Percentiles rank a stretch among this genome's conserved stretches.
These are phyloP conservation scores for Penicillium sp. DNA, from an alignment of 2,329 filamentous ascomycete species.

Conservation along the genomic window DNA sequence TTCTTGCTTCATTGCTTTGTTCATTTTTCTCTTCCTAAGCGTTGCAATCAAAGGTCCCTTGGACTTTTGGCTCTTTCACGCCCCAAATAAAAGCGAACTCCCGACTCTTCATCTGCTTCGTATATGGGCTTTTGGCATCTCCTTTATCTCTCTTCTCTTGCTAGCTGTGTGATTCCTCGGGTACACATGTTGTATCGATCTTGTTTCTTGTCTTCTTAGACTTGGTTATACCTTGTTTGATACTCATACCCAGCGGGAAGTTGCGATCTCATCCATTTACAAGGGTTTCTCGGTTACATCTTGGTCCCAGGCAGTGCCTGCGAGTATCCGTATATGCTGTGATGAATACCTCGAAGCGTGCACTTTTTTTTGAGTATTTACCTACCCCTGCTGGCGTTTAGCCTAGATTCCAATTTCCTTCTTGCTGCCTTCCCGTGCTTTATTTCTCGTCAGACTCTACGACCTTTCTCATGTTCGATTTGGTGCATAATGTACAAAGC, in stretches of 20 bases:
- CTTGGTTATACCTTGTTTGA: slow-evolving; percentile 18
- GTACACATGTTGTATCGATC: slow-evolving; percentile 20
- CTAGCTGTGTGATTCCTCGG: slow-evolving; percentile 20
- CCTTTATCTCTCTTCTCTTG: slow-evolving; percentile 17
- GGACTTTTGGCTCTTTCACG: slow-evolving; percentile 32
- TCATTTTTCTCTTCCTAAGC: slow-evolving; percentile 30
- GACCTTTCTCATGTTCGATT: neutral
- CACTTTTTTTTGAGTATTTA: slow-evolving; percentile 14
- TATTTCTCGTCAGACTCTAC: slow-evolving; percentile 8
- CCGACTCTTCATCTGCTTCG: slow-evolving; percentile 24
- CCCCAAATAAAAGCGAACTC: slow-evolving; percentile 36
- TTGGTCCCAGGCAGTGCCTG: slow-evolving; percentile 9
- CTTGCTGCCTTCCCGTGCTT: slow-evolving; percentile 1
- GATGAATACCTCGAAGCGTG: slow-evolving; percentile 21
- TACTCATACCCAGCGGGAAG: slow-evolving; percentile 20
- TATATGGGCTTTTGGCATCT: slow-evolving; percentile 21
- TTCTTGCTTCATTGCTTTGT: slow-evolving; percentile 20
- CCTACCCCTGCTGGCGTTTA: slow-evolving; percentile 25
- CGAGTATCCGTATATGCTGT: slow-evolving; percentile 26
- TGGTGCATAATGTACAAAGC: neutral
- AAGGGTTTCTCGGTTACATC: slow-evolving; percentile 18
- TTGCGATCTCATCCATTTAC: slow-evolving; percentile 13
- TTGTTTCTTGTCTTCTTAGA: slow-evolving; percentile 20
- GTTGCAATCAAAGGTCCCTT: slow-evolving; percentile 30
- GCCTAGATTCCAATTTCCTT: slow-evolving; percentile 30